A percentile compares a stretch with the other conserved stretches of the same genome.
These are phyloP conservation scores for Cyberlindnera bimundalis DNA, from an alignment of 805 yeast genomes.

Conservation along the genomic window DNA sequence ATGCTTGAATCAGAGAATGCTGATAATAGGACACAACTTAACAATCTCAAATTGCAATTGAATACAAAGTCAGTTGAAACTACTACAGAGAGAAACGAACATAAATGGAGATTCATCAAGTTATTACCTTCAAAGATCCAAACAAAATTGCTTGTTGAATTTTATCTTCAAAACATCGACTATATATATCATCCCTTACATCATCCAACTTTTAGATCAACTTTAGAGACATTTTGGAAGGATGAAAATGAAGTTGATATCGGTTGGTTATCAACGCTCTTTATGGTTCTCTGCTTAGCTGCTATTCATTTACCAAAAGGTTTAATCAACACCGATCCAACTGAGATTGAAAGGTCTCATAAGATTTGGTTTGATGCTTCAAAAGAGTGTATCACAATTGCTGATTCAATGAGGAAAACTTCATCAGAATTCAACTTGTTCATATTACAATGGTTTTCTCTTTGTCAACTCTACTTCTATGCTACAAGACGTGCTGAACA, in stretches of 20 bases:
- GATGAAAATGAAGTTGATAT: conserved; percentile 21
- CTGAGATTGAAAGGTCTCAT: conserved; percentile 25
- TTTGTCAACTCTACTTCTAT: conserved; percentile 29
- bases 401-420: conserved; percentile 17
- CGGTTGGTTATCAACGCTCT: conserved; percentile 25
- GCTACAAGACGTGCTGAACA: conserved; percentile 29
- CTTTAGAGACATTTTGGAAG: conserved; percentile 22
- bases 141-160: conserved; percentile 25
- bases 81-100: conserved; percentile 11
- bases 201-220: conserved; percentile 25
- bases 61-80: too few relatives aligned
- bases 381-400: conserved; percentile 22
- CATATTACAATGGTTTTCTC: conserved; percentile 26
- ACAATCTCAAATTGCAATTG: conserved; percentile 13
- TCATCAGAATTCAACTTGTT: conserved; percentile 17
- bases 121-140: conserved; percentile 25
- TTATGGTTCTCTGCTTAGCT: conserved; percentile 26
- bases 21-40: conserved; percentile 8
- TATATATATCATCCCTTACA: conserved; percentile 31
- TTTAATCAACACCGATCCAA: conserved; percentile 23
- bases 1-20: conserved; percentile 17
- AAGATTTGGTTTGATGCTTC: conserved; percentile 29
- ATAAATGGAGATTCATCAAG: conserved; percentile 19
- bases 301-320: conserved; percentile 29
- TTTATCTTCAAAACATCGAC: conserved; percentile 28